Percentiles rank a stretch among this genome's conserved stretches.
phyloP scores from a whole-genome alignment of 2,329 filamentous ascomycete species.

The Myrmaecium sp. region DNA sequence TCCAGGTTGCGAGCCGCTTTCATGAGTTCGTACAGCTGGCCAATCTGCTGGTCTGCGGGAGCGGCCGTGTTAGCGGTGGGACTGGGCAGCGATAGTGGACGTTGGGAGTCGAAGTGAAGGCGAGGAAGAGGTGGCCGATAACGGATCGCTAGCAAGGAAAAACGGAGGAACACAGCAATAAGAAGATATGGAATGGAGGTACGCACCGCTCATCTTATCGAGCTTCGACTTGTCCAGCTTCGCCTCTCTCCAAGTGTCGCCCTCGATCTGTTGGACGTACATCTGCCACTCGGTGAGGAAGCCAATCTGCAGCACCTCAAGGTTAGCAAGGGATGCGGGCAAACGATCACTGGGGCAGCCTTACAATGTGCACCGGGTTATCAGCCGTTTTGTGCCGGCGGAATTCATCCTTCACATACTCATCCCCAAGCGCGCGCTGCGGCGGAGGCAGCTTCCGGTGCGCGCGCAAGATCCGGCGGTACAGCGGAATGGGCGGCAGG shows the following conservation, averaged over 20 bases:
- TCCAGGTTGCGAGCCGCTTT: conserved; percentile 49
- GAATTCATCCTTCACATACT: conserved; percentile 89
- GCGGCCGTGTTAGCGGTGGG: conserved; percentile 1
- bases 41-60: conserved; percentile 67
- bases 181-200: conserved; percentile 1
- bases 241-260: conserved; percentile 67
- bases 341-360: conserved; percentile 11
- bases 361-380: conserved; percentile 79
- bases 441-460: conserved; percentile 64
- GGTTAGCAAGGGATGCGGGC: neutral
- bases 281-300: conserved; percentile 95
- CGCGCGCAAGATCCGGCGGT: conserved; percentile 69
- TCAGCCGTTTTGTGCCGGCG: conserved; percentile 67
- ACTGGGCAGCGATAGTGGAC: neutral
- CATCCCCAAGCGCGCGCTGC: conserved; percentile 68
- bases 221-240: conserved; percentile 71
- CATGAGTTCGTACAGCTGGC: conserved; percentile 90
- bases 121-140: no score
- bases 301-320: conserved; percentile 51
- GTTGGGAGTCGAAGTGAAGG: neutral
- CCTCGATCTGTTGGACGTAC: conserved; percentile 85
- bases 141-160: no score
- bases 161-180: no score
- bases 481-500: conserved; percentile 75
- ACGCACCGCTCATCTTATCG: conserved; percentile 82